Percentiles rank a stretch among this genome's conserved stretches.
These are phyloP conservation scores for Tephrocybe sp. DNA, from an alignment of 768 basidiomycete species.

Conservation along the genomic window DNA sequence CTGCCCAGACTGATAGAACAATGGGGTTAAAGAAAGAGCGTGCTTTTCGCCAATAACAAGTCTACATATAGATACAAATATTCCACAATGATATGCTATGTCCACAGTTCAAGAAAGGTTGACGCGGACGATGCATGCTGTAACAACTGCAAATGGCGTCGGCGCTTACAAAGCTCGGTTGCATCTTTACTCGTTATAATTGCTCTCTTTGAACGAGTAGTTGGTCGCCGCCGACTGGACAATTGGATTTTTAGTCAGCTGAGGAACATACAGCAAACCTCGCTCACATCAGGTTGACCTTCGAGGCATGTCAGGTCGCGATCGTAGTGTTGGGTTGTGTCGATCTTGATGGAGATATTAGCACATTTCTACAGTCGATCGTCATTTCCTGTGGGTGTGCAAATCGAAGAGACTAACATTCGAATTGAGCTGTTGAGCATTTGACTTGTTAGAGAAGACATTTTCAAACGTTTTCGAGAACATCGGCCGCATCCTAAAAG, in stretches of 20 bases:
- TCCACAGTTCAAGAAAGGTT: slow-evolving; percentile 12
- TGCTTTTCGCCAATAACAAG: slow-evolving; percentile 1
- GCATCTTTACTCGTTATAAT: slow-evolving; percentile 3
- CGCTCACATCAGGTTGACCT: slow-evolving; percentile 19
- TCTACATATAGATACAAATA: slow-evolving; percentile 12
- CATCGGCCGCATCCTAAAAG: slow-evolving; percentile 35
- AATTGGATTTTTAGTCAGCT: not conserved
- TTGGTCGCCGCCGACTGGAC: slow-evolving; percentile 19
- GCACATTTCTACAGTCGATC: slow-evolving; percentile 35
- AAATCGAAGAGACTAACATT: slow-evolving; percentile 22
- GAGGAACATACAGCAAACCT: not conserved
- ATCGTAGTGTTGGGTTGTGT: slow-evolving; percentile 55
- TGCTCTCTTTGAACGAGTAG: slow-evolving; percentile 13
- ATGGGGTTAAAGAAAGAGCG: not conserved
- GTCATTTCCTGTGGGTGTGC: not conserved
- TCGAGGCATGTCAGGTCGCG: slow-evolving; percentile 31
- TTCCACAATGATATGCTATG: slow-evolving; percentile 3
- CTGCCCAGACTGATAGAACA: not conserved
- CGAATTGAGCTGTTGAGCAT: slow-evolving; percentile 30
- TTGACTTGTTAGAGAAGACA: slow-evolving; percentile 27
- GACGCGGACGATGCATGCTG: too few relatives aligned
- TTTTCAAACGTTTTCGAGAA: slow-evolving; percentile 25
- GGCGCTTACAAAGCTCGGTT: too few relatives aligned
- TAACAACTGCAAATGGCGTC: too few relatives aligned
- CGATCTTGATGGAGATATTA: slow-evolving; percentile 65